phyloP scores from a whole-genome alignment of 176 grass and related monocot genomes.

The Triticum timopheevii region DNA sequence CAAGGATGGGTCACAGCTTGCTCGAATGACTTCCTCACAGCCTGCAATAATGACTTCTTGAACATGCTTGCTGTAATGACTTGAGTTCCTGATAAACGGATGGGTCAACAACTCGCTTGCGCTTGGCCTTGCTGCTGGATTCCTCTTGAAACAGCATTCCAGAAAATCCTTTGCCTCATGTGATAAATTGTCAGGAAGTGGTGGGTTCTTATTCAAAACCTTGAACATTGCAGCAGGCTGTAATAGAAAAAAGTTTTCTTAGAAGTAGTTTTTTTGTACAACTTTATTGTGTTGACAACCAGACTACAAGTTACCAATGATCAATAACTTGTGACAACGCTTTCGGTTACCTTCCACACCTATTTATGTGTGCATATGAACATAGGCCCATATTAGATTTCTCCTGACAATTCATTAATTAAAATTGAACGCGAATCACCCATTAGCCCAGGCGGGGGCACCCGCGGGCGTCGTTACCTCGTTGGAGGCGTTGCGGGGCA shows the following conservation, averaged over 20 bases:
- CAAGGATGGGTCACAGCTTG: constrained; percentile 40
- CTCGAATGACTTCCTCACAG: background rate
- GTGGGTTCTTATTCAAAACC: constrained; percentile 67
- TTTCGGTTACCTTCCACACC: background rate
- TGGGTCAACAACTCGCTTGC: constrained; percentile 70
- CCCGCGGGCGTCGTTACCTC: no score
- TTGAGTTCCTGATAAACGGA: constrained; percentile 74
- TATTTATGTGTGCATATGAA: background rate
- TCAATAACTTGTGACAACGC: background rate
- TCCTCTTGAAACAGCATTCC: constrained; percentile 80
- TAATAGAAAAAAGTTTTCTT: constrained; percentile 7
- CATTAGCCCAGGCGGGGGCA: no score
- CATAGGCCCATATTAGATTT: no score
- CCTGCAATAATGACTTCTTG: constrained; percentile 24
- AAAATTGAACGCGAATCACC: no score
- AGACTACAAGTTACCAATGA: background rate
- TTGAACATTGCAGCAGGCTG: constrained; percentile 90
- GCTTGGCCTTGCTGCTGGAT: constrained; percentile 63
- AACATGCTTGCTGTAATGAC: constrained; percentile 62
- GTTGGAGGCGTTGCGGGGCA: no score
- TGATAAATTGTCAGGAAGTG: constrained; percentile 70
- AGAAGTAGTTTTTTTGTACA: background rate
- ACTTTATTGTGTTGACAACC: background rate
- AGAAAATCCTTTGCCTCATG: constrained; percentile 79
- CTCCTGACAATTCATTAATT: no score